Evolutionary conservation across 2,329 filamentous ascomycete genomes (phyloP), one percentile per base, ranked within the genome.

Genomic region (Fusarium continuum): DNA sequence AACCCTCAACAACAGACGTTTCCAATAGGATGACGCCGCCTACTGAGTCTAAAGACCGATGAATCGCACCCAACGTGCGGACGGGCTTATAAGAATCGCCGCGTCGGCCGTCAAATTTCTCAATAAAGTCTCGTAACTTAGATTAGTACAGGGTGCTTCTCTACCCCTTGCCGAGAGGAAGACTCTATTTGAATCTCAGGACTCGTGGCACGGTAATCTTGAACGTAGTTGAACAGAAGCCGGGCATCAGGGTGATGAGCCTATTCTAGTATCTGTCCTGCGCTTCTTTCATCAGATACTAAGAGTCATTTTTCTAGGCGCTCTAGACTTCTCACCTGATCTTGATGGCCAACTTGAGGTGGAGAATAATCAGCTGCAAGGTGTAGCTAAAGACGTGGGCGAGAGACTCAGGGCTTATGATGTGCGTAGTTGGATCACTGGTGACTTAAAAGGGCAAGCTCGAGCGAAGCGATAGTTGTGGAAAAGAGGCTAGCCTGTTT

Each of bases 61-160:
- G 40, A 6, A 73, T 79, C 68, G 74, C 66, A 4, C 77, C 77
- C 0, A 65, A 79, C n/a, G 76, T 77, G 70, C 68, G 76, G 22
- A 72, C 68, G 48, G 65, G 54, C 75, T 79, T 31, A 69, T 61
- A 5, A 73, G 56, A n/a, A 75, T 76, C 13, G 72, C 75, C 50
- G 16, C 61, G 10, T 73, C 59, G 4, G 74, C 68, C 6, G 68
- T 79, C 52, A 55, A 66, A 35, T 75, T 78, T 39, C 72, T 79
- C 16, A 56, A 13, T 36, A 71, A 70, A 44, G 62, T 75, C 5
- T 72, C 72, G 6, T 57, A 61, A 23, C 58, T 73, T 17, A 35
- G 65, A 41, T 73, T 71, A 5, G 19, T 17, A 39, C 61, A 5
- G 52, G 41, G 41, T 25, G 73, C 73, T 60, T 45, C 65, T 35